Evolutionary conservation across 176 grass and related monocot species (phyloP).

Genomic region (Carex pumila): DNA sequence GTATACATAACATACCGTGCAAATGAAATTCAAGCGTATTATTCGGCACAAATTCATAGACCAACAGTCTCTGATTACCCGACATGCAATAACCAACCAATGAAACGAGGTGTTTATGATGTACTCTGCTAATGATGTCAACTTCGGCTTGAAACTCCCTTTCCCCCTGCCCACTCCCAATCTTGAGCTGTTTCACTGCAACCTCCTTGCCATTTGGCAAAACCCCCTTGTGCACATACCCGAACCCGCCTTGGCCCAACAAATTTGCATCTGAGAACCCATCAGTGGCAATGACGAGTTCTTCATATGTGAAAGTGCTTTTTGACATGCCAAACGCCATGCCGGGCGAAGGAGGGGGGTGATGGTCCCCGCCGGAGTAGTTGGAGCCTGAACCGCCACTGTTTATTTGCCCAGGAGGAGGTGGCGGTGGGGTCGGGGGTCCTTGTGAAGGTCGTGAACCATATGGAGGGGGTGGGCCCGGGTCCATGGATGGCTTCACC

Average conservation of each 20-base stretch:
- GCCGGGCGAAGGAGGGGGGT: conserved; percentile 34
- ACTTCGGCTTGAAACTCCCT: conserved; percentile 89
- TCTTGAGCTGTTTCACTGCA: conserved; percentile 78
- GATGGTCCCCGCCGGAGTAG: conserved; percentile 50
- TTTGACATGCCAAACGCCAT: conserved; percentile 26
- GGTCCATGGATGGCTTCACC: conserved; percentile 44
- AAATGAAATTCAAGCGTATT: conserved; percentile 81
- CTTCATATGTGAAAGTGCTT: conserved; percentile 90
- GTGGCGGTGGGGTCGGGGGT: conserved; percentile 12
- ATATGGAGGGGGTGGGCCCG: conserved; percentile 28
- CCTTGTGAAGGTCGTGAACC: conserved; percentile 27
- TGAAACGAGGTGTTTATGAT: conserved; percentile 80
- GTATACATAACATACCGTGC: conserved; percentile 50
- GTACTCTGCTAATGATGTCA: conserved; percentile 79
- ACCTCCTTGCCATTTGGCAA: conserved; percentile 76
- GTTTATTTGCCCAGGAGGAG: conserved; percentile 40
- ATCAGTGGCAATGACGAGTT: conserved; percentile 58
- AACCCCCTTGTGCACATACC: conserved; percentile 81
- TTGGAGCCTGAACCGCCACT: conserved; percentile 64
- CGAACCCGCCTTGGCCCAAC: conserved; percentile 92
- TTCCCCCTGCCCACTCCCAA: conserved; percentile 80
- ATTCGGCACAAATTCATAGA: conserved; percentile 88
- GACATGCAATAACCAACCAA: conserved; percentile 83
- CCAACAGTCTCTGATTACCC: conserved; percentile 66
- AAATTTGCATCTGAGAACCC: conserved; percentile 88